A percentile compares a stretch with the other conserved stretches of the same genome.
Evolutionary conservation across 768 basidiomycete species (phyloP).

Genomic region (Kwoniella heveanensis): DNA sequence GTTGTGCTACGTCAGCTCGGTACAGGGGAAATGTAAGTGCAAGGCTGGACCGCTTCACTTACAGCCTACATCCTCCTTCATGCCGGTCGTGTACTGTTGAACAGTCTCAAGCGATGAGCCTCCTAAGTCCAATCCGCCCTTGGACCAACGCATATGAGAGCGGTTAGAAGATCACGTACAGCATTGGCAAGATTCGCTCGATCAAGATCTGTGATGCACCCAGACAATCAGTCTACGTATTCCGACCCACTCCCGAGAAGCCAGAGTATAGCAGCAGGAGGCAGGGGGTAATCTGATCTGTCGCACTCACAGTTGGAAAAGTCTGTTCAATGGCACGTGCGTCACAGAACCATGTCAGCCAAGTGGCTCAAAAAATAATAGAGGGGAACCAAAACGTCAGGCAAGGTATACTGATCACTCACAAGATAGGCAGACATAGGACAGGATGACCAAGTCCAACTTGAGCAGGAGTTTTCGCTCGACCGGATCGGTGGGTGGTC

Average conservation of each 20-base stretch:
- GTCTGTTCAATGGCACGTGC: slow-evolving; percentile 1
- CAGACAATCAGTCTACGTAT: background rate
- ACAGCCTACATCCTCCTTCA: slow-evolving; percentile 32
- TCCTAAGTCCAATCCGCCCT: too few relatives aligned
- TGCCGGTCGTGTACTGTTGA: slow-evolving; percentile 35
- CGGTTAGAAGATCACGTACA: too few relatives aligned
- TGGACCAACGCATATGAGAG: too few relatives aligned
- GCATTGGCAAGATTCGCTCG: slow-evolving; percentile 43
- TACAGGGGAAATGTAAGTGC: too few relatives aligned
- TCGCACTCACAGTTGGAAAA: slow-evolving; percentile 29
- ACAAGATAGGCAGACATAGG: slow-evolving; percentile 40
- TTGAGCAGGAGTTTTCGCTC: slow-evolving; percentile 30
- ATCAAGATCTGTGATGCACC: slow-evolving; percentile 16
- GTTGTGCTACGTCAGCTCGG: background rate
- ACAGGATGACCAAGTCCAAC: slow-evolving; percentile 34
- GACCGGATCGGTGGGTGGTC: slow-evolving; percentile 27
- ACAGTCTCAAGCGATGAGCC: too few relatives aligned
- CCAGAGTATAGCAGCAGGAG: too few relatives aligned
- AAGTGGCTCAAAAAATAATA: background rate
- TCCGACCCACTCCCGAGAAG: too few relatives aligned
- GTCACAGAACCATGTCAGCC: background rate
- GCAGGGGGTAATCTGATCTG: background rate
- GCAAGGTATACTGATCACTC: slow-evolving; percentile 6
- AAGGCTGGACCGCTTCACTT: background rate
- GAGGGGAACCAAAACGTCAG: too few relatives aligned